Conservation (phyloP, 495 filamentous ascomycete genomes). For the Astrocystis sublimbata region DNA sequence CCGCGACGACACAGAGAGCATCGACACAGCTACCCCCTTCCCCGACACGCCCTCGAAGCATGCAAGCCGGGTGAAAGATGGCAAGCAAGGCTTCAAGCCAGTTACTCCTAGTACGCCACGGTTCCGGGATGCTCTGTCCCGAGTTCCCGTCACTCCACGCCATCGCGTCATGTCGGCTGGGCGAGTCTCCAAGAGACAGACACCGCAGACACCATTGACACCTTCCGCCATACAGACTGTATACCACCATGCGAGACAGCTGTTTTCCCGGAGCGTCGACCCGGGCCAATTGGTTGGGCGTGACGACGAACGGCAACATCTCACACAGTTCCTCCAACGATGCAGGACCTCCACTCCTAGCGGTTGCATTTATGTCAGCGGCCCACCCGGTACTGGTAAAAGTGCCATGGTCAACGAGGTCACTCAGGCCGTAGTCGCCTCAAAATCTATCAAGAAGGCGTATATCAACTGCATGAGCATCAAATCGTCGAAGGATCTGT, state of each 20-base stretch:
- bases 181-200: slow-evolving; percentile 53
- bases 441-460: slow-evolving; percentile 57
- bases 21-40: slow-evolving; percentile 22
- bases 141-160: slow-evolving; percentile 46
- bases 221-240: slow-evolving; percentile 65
- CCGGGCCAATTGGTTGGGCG: slow-evolving; percentile 79
- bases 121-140: slow-evolving; percentile 52
- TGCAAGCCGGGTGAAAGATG: slow-evolving; percentile 16
- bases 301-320: slow-evolving; percentile 72
- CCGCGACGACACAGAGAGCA: slow-evolving; percentile 41
- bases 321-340: slow-evolving; percentile 67
- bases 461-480: slow-evolving; percentile 97
- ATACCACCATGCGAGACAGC: slow-evolving; percentile 81
- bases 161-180: slow-evolving; percentile 53
- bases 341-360: slow-evolving; percentile 61
- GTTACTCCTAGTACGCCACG: slow-evolving; percentile 68
- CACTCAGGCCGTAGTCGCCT: slow-evolving; percentile 55
- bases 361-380: slow-evolving; percentile 94
- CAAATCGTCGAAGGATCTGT: slow-evolving; percentile 79
- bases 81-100: slow-evolving; percentile 44
- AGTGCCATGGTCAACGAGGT: slow-evolving; percentile 87
- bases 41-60: slow-evolving; percentile 34
- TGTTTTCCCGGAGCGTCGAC: slow-evolving; percentile 78
- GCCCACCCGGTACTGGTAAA: slow-evolving; percentile 94
- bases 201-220: slow-evolving; percentile 63